Conservation (phyloP, 2,329 filamentous ascomycete species). For the Arthroderma sp. region DNA sequence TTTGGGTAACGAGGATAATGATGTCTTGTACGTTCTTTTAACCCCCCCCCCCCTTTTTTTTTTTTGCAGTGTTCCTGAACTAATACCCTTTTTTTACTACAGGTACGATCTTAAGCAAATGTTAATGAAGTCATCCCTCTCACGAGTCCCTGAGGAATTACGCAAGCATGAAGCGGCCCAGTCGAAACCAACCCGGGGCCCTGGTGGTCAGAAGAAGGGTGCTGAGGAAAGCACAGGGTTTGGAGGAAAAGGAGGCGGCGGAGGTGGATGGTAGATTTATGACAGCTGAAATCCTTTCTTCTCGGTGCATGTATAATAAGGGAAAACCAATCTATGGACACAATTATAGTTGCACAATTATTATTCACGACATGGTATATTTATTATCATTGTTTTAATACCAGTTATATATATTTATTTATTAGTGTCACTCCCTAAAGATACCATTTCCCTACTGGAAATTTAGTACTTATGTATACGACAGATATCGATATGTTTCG, state of each 20-base stretch:
- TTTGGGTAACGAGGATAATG: conserved; percentile 75
- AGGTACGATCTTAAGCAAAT: conserved; percentile 85
- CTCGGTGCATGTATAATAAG: too few species aligned
- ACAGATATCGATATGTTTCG: too few species aligned
- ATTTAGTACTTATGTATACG: too few species aligned
- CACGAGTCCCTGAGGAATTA: conserved; percentile 80
- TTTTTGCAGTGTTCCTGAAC: too few species aligned
- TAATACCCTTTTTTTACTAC: conserved; percentile 11
- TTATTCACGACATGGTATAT: too few species aligned
- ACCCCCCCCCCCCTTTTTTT: background rate
- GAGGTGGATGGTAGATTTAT: conserved; percentile 2
- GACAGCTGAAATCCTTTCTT: too few species aligned
- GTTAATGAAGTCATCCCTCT: conserved; percentile 78
- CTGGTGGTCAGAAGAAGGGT: conserved; percentile 30
- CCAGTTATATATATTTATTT: too few species aligned
- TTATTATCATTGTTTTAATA: too few species aligned
- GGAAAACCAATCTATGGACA: too few species aligned
- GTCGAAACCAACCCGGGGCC: conserved; percentile 50
- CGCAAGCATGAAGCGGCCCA: conserved; percentile 84
- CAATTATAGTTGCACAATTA: too few species aligned
- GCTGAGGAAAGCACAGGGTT: conserved; percentile 30
- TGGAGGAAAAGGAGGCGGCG: conserved; percentile 20
- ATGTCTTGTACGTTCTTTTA: conserved; percentile 53
- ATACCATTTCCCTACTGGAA: too few species aligned
- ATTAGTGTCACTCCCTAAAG: too few species aligned